Evolutionary conservation across 1,284 basidiomycete genomes (phyloP).

Genomic region (Papiliotrema flavescens): DNA sequence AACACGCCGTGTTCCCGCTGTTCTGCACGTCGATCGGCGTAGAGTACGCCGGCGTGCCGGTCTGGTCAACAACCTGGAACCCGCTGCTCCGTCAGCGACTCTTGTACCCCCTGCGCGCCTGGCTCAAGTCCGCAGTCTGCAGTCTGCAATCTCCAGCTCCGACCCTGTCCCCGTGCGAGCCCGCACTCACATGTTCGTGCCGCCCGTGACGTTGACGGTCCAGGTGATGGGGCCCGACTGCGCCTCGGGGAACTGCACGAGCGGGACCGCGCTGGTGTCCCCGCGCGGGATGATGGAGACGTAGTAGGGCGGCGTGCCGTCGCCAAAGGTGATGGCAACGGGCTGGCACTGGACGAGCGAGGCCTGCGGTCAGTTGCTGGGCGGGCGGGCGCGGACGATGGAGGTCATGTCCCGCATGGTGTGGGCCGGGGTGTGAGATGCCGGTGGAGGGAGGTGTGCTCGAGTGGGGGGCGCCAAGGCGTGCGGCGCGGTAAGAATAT

Average conservation of each 20-base stretch:
- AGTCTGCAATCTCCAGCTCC: no score
- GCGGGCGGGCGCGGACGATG: no score
- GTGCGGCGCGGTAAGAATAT: background rate
- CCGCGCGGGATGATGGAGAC: slow-evolving; percentile 66
- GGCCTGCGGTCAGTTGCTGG: no score
- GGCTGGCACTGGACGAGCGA: slow-evolving; percentile 44
- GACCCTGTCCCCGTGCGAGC: no score
- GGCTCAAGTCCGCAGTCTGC: no score
- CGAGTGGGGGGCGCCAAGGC: background rate
- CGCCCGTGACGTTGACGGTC: slow-evolving; percentile 57
- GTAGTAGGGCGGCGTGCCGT: slow-evolving; percentile 62
- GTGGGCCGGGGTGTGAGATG: no score
- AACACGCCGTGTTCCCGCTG: slow-evolving; percentile 47
- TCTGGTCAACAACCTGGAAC: slow-evolving; percentile 52
- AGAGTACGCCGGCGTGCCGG: slow-evolving; percentile 58
- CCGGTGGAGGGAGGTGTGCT: background rate
- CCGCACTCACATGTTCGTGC: slow-evolving; percentile 61
- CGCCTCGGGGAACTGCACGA: slow-evolving; percentile 58
- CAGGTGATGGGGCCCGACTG: slow-evolving; percentile 58
- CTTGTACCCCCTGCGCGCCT: no score
- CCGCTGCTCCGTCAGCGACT: no score
- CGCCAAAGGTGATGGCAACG: slow-evolving; percentile 55
- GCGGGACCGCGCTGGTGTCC: slow-evolving; percentile 57
- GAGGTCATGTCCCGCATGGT: background rate
- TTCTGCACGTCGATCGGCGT: slow-evolving; percentile 56